Conservation (phyloP, 768 basidiomycete species). For the Clitopilus hobsonii region DNA sequence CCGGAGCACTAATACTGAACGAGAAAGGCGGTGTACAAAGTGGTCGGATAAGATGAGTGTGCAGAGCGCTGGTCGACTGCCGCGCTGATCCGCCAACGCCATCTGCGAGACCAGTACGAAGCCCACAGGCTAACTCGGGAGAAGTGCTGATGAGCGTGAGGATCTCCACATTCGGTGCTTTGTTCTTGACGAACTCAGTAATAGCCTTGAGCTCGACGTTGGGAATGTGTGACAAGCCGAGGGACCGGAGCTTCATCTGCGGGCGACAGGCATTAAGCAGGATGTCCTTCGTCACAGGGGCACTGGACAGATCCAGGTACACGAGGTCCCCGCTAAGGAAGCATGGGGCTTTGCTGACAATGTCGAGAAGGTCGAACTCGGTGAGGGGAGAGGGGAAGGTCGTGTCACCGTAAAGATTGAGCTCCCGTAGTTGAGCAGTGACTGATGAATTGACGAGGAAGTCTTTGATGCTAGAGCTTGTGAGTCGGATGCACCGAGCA, state of each 20-base stretch:
- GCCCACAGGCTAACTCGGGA: slow-evolving; percentile 64
- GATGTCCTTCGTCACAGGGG: slow-evolving; percentile 60
- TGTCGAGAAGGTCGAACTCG: slow-evolving; percentile 56
- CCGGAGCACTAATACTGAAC: slow-evolving; percentile 40
- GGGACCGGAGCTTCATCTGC: slow-evolving; percentile 75
- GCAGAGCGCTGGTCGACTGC: slow-evolving; percentile 71
- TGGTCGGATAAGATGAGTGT: slow-evolving; percentile 74
- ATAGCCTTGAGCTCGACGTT: slow-evolving; percentile 61
- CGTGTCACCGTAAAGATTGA: slow-evolving; percentile 86
- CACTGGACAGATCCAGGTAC: slow-evolving; percentile 88
- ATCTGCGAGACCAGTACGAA: slow-evolving; percentile 29
- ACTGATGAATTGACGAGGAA: slow-evolving; percentile 71
- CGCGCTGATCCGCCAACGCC: slow-evolving; percentile 24
- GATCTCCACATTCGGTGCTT: slow-evolving; percentile 78
- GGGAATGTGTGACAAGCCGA: slow-evolving; percentile 88
- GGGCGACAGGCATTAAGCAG: slow-evolving; percentile 48
- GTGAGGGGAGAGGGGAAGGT: slow-evolving; percentile 76
- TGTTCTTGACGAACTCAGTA: slow-evolving; percentile 60
- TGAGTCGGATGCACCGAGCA: slow-evolving; percentile 80
- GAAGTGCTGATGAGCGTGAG: slow-evolving; percentile 77
- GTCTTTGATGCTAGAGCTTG: slow-evolving; percentile 68
- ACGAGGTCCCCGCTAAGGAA: slow-evolving; percentile 70
- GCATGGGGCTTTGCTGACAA: slow-evolving; percentile 74
- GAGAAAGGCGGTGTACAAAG: slow-evolving; percentile 76
- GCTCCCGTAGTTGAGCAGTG: slow-evolving; percentile 58